Conservation (phyloP, 148 eudicot species). For the Chenopodium berlandieri region DNA sequence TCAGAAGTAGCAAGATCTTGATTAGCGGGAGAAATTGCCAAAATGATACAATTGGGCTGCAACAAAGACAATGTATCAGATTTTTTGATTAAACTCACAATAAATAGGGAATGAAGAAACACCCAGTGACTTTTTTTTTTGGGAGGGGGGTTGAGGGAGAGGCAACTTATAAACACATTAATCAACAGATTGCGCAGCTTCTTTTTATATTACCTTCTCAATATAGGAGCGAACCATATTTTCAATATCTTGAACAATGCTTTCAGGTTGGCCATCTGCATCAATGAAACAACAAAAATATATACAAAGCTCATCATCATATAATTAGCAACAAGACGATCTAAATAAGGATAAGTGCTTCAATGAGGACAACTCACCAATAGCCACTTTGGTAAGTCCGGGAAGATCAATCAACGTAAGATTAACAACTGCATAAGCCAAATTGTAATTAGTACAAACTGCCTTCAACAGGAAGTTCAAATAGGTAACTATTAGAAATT, state of each 20-base stretch:
- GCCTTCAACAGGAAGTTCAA: background rate
- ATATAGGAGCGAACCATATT: slow-evolving; percentile 52
- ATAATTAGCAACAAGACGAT: background rate
- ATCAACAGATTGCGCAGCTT: background rate
- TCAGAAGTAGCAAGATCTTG: slow-evolving; percentile 84
- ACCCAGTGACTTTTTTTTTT: too few species aligned
- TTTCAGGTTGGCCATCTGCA: slow-evolving; percentile 68
- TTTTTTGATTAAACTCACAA: background rate
- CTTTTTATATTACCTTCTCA: slow-evolving; percentile 39
- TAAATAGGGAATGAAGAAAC: too few species aligned
- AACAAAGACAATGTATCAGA: slow-evolving; percentile 16
- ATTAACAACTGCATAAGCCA: slow-evolving; percentile 77
- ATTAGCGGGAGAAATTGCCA: slow-evolving; percentile 78
- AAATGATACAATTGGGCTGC: slow-evolving; percentile 74
- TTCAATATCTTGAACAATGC: slow-evolving; percentile 47
- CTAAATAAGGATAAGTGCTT: background rate
- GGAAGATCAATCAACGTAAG: slow-evolving; percentile 98
- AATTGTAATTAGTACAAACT: slow-evolving; percentile 14
- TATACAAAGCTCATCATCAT: background rate
- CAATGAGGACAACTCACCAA: slow-evolving; percentile 54
- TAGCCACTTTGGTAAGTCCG: slow-evolving; percentile 96
- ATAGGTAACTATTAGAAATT: background rate
- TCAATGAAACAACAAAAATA: slow-evolving; percentile 12
- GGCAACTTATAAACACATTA: background rate
- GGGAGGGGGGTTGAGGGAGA: too few species aligned